Evolutionary conservation across 192 early-diverging fungal genomes (phyloP).

Genomic region (Coemansia sp.): DNA sequence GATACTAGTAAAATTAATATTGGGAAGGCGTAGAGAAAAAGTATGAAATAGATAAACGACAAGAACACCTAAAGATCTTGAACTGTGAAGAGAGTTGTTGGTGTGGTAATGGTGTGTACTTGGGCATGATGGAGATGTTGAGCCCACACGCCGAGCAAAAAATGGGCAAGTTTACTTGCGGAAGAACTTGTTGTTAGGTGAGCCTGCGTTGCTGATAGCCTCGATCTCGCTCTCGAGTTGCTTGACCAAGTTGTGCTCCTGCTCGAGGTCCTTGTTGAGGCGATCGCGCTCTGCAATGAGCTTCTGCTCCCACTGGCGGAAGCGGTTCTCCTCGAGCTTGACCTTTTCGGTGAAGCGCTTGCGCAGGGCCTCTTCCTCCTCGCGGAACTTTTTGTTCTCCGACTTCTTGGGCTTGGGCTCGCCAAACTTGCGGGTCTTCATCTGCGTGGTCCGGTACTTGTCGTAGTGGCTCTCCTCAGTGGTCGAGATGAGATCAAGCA

Average conservation of each 20-base stretch:
- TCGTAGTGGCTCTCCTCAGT: constrained; percentile 98
- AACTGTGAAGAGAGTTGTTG: constrained; percentile 1
- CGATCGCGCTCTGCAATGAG: constrained; percentile 96
- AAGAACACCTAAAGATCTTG: background rate
- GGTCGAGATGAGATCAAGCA: constrained; percentile 91
- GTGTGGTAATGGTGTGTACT: background rate
- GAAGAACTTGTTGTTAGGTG: constrained; percentile 57
- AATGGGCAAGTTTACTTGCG: constrained; percentile 41
- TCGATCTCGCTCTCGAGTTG: constrained; percentile 80
- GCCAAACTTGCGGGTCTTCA: constrained; percentile 88
- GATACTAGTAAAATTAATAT: background rate
- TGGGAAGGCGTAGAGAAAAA: constrained; percentile 2
- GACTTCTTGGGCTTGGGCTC: constrained; percentile 78
- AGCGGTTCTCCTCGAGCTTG: constrained; percentile 93
- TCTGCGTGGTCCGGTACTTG: constrained; percentile 81
- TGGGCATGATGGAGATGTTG: background rate
- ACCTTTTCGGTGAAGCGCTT: constrained; percentile 98
- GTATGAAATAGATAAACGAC: constrained; percentile 3
- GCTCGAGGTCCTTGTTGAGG: constrained; percentile 97
- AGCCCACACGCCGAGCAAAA: background rate
- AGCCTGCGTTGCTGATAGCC: constrained; percentile 49
- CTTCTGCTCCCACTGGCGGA: constrained; percentile 97
- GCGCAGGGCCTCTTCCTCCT: constrained; percentile 94
- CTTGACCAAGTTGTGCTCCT: constrained; percentile 93
- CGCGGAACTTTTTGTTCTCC: constrained; percentile 94